Base-by-base conservation (phyloP, 768 basidiomycete genomes). In the Lenzites betulinus region DNA sequence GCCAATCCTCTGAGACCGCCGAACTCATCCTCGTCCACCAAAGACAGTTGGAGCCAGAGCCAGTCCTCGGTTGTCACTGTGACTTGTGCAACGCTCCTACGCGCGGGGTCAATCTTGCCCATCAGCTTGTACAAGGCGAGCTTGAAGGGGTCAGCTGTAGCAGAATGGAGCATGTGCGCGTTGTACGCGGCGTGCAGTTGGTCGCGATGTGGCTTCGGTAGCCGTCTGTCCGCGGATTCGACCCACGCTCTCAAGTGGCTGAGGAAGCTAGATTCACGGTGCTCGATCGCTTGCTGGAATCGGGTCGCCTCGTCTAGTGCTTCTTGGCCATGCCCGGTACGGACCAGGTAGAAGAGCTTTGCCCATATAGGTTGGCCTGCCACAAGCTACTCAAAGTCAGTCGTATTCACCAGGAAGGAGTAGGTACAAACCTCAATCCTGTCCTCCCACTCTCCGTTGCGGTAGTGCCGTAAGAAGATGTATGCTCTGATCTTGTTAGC, bases 31-130 rank as follows among this genome's bases (percentile, higher is more conserved):
- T 93, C 91, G 60, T 93, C 90, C 22, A 87, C 91, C 85, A 98
- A 90, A 1, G 88, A 82, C 15, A 98, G 81, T 76, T 99, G 95
- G 79, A 95, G 88, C 96, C 96, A 99, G 36, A 98, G 78, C 96
- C 96, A 99, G 73, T 99, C 97, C 71, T 98, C 97, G 2, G 93
- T 95, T 1, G 95, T 95, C 11, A 83, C 83, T 0, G 95, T 98
- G 5, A 98, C 93, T 41, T 87, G 84, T 6, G 86, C 83, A 2
- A 95, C 87, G 67, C 85, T 89, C 49, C 94, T 82, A 57, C 91
- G 81, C 5, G 83, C 75, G 1, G 93, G 86, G 66, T 99, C 97
- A 53, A 96, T 83, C 67, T 91, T 91, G 44, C 94, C 96, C 80
- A 98, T 90, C 36, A 99, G 78, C 73, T 97, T 98, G 80, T 97